Conservation (phyloP, 163 green algal species). For the Scenedesmus sp. region DNA sequence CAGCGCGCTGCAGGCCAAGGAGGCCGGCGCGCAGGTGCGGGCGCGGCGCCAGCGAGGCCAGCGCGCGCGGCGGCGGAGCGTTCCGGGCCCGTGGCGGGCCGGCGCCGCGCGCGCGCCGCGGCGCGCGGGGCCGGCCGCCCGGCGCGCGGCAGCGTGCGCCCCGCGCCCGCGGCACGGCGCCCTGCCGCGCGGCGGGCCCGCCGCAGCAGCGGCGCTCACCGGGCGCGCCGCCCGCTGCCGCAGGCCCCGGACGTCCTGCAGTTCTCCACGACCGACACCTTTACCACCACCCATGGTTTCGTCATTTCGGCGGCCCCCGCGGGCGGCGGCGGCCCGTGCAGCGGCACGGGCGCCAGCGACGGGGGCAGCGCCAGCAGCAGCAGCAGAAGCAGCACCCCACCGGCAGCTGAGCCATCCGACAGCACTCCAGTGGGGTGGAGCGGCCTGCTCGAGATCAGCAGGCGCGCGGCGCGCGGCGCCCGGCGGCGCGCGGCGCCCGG, state of each 20-base stretch:
- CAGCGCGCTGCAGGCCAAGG: too few species aligned
- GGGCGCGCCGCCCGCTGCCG: too few species aligned
- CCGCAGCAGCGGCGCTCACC: too few species aligned
- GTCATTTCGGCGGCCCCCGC: constrained; percentile 12
- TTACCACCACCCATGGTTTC: constrained; percentile 48
- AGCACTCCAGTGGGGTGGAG: constrained; percentile 57
- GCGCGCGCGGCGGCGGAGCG: too few species aligned
- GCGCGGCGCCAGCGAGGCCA: too few species aligned
- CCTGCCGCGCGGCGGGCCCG: too few species aligned
- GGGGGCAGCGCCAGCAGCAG: constrained; percentile 9
- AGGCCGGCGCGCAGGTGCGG: too few species aligned
- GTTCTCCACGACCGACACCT: constrained; percentile 28
- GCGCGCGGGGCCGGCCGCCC: too few species aligned
- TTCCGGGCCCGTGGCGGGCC: too few species aligned
- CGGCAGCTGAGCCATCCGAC: constrained; percentile 17
- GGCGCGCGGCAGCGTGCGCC: too few species aligned
- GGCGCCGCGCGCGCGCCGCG: too few species aligned
- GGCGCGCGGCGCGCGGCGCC: constrained; percentile 18
- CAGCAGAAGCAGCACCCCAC: constrained; percentile 4
- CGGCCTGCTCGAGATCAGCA: constrained; percentile 63
- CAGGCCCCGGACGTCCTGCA: constrained; percentile 7
- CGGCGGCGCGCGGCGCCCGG: constrained; percentile 10
- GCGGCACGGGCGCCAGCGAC: not conserved
- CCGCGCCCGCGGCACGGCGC: too few species aligned
- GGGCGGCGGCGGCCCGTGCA: not conserved